Evolutionary conservation across 2,329 filamentous ascomycete species (phyloP), one percentile per base, ranked within the genome.

Genomic region (Penicillium verrucosum): DNA sequence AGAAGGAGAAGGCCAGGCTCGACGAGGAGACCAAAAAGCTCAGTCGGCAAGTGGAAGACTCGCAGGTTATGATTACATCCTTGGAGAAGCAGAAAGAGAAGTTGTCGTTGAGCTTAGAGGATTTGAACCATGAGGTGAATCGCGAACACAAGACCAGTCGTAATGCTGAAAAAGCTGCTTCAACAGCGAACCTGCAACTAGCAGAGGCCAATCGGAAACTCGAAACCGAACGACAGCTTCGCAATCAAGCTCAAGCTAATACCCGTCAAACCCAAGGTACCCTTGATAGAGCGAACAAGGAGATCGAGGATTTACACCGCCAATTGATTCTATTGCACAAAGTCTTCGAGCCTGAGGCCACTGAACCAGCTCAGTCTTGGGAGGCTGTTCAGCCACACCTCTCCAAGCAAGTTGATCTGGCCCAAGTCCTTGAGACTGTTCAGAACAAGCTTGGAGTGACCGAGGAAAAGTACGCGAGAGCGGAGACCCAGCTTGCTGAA

Each of bases 1-100:
- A 93, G 61, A 84, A 87, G 16, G 93, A 97, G 68, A 97, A 96
- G 76, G 74, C 83, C 1, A 90, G 88, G 66, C 75, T 89, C 0
- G 92, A 97, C 57, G 92, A 96, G 63, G 88, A 93, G 51, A 92
- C 89, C 68, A 83, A 84, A 71, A 89, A 88, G 64, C 81, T 97
- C 16, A 85, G 89, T 69, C 89, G 90, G 65, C 90, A 97, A 70
- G 81, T 97, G 12, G 91, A 89, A 55, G 92, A 97, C 63, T 82
- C 89, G 6, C 93, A 97, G 66, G 75, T 97, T 25, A 86, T 86
- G 5, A 86, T 96, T 62, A 89, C 89, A 0, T 89, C 90, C 1
- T 77, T 97, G 8, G 92, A 97, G 72, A 97, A 97, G 79, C 91
- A 94, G 73, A 89, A 94, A 51, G 93, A 97, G 75, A 97, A 97